phyloP scores from a whole-genome alignment of 192 early-diverging fungal species.

The Paraglomus occultum region DNA sequence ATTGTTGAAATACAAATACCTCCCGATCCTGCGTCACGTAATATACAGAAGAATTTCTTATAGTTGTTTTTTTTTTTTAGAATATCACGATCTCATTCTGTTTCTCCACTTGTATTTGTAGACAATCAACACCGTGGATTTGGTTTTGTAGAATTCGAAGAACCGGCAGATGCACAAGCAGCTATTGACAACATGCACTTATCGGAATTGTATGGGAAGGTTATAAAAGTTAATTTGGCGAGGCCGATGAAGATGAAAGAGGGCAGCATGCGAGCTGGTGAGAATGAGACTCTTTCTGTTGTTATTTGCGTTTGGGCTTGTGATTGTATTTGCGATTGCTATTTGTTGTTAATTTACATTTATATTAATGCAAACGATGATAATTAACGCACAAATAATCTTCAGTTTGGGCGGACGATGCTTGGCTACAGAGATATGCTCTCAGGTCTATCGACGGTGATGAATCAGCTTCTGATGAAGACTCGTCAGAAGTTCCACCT shows the following conservation, averaged over 20 bases:
- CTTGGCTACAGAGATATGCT: slow-evolving; percentile 43
- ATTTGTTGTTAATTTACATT: too few relatives aligned
- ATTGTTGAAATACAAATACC: slow-evolving; percentile 87
- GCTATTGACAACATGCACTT: slow-evolving; percentile 96
- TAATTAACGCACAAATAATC: too few relatives aligned
- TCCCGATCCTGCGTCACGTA: slow-evolving; percentile 74
- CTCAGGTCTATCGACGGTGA: slow-evolving; percentile 25
- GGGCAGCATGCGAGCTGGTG: slow-evolving; percentile 43
- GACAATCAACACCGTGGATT: slow-evolving; percentile 85
- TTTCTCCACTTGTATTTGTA: slow-evolving; percentile 24
- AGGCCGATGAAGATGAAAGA: slow-evolving; percentile 56
- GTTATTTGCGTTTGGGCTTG: neutral
- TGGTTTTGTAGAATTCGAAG: slow-evolving; percentile 94
- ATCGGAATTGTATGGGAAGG: slow-evolving; percentile 84
- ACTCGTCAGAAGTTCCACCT: neutral
- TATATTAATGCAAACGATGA: too few relatives aligned
- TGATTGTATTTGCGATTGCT: too few relatives aligned
- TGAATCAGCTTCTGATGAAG: slow-evolving; percentile 22
- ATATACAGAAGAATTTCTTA: slow-evolving; percentile 6
- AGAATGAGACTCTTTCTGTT: neutral
- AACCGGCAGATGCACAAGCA: slow-evolving; percentile 73
- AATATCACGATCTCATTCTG: neutral
- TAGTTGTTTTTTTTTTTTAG: slow-evolving; percentile 1
- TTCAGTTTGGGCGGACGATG: slow-evolving; percentile 49
- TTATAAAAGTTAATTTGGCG: slow-evolving; percentile 86